phyloP scores from a whole-genome alignment of 345 rosid species.

The Sisymbrium irio region DNA sequence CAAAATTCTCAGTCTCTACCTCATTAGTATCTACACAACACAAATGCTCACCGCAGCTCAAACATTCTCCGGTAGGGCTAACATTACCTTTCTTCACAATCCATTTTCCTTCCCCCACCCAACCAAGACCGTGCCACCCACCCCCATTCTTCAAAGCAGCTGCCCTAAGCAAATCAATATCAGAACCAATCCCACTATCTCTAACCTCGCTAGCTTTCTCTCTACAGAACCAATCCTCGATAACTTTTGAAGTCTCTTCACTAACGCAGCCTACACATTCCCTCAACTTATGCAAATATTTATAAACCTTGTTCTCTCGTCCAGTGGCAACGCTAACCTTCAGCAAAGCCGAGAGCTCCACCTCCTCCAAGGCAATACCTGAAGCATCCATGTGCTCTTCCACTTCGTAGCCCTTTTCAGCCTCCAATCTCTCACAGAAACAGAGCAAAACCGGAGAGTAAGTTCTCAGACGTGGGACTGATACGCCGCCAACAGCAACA shows the following conservation, averaged over 20 bases:
- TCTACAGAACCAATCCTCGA: conserved; percentile 62
- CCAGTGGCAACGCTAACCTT: conserved; percentile 63
- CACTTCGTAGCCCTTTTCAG: conserved; percentile 71
- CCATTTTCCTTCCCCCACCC: conserved; percentile 84
- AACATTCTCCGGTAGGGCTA: conserved; percentile 52
- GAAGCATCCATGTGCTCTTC: conserved; percentile 61
- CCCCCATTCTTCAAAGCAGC: conserved; percentile 66
- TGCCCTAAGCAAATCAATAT: conserved; percentile 39
- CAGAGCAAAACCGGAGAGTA: conserved; percentile 70
- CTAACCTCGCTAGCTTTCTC: conserved; percentile 37
- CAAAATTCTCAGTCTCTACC: conserved; percentile 64
- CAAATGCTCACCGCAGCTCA: conserved; percentile 58
- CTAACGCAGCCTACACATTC: conserved; percentile 52
- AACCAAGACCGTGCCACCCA: conserved; percentile 95
- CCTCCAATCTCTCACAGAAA: conserved; percentile 64
- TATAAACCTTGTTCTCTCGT: conserved; percentile 54
- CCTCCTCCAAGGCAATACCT: conserved; percentile 63
- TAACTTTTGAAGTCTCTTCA: conserved; percentile 49
- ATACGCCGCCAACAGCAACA: conserved; percentile 39
- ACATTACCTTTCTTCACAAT: conserved; percentile 53
- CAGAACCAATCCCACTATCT: conserved; percentile 24
- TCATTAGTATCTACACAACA: conserved; percentile 72
- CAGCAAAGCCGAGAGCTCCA: conserved; percentile 61
- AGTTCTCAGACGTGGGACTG: conserved; percentile 65
- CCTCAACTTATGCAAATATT: conserved; percentile 74